Evolutionary conservation across 176 grass and related monocot genomes (phyloP), one percentile per base, ranked within the genome.

Genomic region (Triticum turgidum): DNA sequence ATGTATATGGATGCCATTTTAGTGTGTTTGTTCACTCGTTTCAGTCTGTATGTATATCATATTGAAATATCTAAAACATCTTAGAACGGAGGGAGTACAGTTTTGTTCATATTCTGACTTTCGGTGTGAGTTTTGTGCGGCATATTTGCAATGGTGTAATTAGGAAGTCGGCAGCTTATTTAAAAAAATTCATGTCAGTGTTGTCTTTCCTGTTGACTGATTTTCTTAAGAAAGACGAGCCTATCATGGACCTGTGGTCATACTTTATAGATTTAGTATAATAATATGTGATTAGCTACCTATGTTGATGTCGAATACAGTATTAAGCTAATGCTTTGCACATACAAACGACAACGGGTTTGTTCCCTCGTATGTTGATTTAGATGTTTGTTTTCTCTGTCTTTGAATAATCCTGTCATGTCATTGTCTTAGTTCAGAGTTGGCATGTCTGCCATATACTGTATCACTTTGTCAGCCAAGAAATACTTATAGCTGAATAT

Each of bases 251-350:
- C 35, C 44, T 38, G 22, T 85, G 56, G 17, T 33, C 69, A 15
- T 85, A 85, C 72, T 66, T 65, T 80, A 77, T 33, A 4, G 47
- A 77, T 20, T 11, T 4, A 77, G 32, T 77, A 77, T 77, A 77
- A 12, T 69, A 61, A 35, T 85, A 76, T 33, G 37, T 62, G 54
- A 80, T 78, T 79, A 80, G 5, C 10, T 76, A 84, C 45, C 38
- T 76, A 81, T 85, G 45, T 12, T 90, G 8, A 17, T 86, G 37
- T 62, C 14, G 70, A 63, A 39, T 67, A 54, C 51, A 59, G 56
- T 59, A 85, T 61, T 61, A 84, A 73, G 66, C 6, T 81, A 86
- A 78, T 78, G 66, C 12, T 41, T 21, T 69, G 49, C 21, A 41
- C 47, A 24, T 76, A 66, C 62, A 14, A 8, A 84, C 4, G 69